Conservation (phyloP, 345 rosid species). For the Geranium brycei region DNA sequence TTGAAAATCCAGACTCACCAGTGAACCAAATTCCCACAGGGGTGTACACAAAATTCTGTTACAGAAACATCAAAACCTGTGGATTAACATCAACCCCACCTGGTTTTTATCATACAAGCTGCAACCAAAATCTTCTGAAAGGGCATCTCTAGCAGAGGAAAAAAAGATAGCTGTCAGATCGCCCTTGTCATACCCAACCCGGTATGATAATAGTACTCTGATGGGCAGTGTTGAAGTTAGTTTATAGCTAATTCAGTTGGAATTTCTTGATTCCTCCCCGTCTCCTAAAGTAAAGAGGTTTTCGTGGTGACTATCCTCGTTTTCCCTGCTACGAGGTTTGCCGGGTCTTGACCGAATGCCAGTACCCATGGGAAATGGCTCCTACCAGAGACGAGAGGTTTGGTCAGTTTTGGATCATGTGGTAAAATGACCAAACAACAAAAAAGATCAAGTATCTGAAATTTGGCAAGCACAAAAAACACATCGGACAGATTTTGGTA, state of each 20-base stretch:
- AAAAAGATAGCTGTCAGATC: constrained; percentile 24
- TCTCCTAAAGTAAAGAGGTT: constrained; percentile 31
- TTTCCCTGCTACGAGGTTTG: constrained; percentile 40
- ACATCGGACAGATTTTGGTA: no score
- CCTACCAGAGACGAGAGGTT: constrained; percentile 24
- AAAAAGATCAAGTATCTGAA: background rate
- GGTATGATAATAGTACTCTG: constrained; percentile 17
- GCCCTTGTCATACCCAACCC: constrained; percentile 26
- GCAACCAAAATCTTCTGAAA: constrained; percentile 16
- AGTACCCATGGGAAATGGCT: constrained; percentile 76
- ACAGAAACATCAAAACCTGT: constrained; percentile 12
- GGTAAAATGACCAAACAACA: background rate
- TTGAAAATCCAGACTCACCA: constrained; percentile 30
- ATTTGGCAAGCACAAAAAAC: no score
- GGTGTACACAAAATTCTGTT: constrained; percentile 11
- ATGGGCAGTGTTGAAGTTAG: constrained; percentile 25
- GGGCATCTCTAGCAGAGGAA: constrained; percentile 20
- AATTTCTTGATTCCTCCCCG: constrained; percentile 51
- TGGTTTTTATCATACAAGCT: constrained; percentile 16
- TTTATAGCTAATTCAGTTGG: constrained; percentile 18
- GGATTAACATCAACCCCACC: constrained; percentile 19
- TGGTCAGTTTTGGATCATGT: background rate
- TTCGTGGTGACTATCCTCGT: constrained; percentile 36
- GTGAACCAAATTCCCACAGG: constrained; percentile 12
- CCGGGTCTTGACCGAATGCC: constrained; percentile 60